Percentiles rank a stretch among this genome's conserved stretches.
Conservation (phyloP, 139 green algal species). For the Chlorella sp. region DNA sequence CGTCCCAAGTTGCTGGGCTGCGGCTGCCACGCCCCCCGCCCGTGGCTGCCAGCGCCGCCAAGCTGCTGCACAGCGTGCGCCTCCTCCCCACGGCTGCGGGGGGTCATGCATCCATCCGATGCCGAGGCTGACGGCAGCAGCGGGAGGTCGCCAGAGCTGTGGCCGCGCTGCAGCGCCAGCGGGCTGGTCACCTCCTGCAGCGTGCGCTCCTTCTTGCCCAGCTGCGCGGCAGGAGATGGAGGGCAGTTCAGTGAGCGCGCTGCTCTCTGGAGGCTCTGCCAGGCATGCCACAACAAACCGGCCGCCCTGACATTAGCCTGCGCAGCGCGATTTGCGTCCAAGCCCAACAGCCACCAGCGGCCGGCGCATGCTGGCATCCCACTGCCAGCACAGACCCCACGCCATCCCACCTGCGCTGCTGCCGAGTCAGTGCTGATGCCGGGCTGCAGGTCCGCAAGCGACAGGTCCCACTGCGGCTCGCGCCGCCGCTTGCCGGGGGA, state of each 20-base stretch:
- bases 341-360: too few species aligned
- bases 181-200: slow-evolving; percentile 28
- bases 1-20: slow-evolving; percentile 21
- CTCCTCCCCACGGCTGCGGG: background rate
- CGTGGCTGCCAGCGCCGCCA: background rate
- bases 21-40: background rate
- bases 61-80: background rate
- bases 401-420: slow-evolving; percentile 1
- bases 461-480: slow-evolving; percentile 13
- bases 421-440: slow-evolving; percentile 8
- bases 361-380: background rate
- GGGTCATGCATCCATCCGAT: background rate
- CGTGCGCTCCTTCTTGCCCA: slow-evolving; percentile 31
- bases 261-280: background rate
- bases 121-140: background rate
- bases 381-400: background rate
- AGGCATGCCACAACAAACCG: background rate
- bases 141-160: slow-evolving; percentile 4
- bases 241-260: background rate
- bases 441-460: slow-evolving; percentile 14
- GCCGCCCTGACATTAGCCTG: too few species aligned
- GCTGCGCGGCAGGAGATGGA: background rate
- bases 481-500: slow-evolving; percentile 29
- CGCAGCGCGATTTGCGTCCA: too few species aligned
- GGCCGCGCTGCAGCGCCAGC: background rate